These are phyloP conservation scores for Cenchrus fungigraminus DNA, from an alignment of 176 grass and related monocot genomes.

Conservation along the genomic window DNA sequence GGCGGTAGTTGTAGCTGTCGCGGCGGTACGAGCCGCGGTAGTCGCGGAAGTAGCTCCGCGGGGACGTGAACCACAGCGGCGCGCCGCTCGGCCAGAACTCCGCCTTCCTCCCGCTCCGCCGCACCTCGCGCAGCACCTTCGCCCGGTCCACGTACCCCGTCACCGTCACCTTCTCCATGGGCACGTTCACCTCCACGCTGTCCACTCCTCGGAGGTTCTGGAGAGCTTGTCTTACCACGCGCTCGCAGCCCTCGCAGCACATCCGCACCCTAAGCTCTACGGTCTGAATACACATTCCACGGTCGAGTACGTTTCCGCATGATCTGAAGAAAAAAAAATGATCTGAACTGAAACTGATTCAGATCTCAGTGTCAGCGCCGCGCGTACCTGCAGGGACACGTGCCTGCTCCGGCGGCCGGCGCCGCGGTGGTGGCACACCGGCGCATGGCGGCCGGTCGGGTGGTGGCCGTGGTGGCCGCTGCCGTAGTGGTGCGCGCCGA, in stretches of 20 bases:
- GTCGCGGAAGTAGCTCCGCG: constrained; percentile 63
- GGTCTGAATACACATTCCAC: constrained; percentile 37
- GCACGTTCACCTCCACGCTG: constrained; percentile 66
- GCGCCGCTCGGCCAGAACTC: constrained; percentile 71
- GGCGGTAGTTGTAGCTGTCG: constrained; percentile 70
- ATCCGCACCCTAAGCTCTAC: constrained; percentile 86
- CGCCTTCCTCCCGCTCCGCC: constrained; percentile 83
- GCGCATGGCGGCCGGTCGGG: neutral
- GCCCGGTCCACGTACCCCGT: constrained; percentile 73
- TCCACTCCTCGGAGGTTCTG: constrained; percentile 73
- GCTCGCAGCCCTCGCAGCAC: constrained; percentile 81
- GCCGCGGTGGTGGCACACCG: neutral
- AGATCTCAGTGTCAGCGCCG: neutral
- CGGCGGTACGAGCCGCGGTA: constrained; percentile 44
- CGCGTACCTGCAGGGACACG: constrained; percentile 47
- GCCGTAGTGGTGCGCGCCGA: constrained; percentile 9
- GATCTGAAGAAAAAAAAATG: neutral
- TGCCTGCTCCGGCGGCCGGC: constrained; percentile 27
- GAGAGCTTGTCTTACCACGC: constrained; percentile 60
- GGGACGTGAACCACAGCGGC: constrained; percentile 58
- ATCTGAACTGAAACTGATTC: neutral
- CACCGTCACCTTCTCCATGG: constrained; percentile 81
- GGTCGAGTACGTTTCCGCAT: neutral
- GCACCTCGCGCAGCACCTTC: constrained; percentile 64
- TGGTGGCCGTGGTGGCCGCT: neutral